A percentile compares a stretch with the other conserved stretches of the same genome.
These are phyloP conservation scores for Backusella parvicylindrica DNA, from an alignment of 192 early-diverging fungal genomes.

Conservation along the genomic window DNA sequence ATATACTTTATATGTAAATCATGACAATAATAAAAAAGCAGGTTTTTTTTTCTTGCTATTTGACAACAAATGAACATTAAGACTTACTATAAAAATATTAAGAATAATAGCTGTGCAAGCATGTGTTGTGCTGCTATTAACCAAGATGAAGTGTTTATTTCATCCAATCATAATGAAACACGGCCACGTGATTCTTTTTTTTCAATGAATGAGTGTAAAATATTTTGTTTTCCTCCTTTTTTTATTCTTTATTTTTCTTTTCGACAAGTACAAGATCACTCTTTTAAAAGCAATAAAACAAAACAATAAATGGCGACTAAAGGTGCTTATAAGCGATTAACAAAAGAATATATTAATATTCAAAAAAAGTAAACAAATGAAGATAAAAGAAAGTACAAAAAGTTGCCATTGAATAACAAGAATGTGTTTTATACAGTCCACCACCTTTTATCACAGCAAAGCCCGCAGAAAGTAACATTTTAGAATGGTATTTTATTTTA, in stretches of 20 bases:
- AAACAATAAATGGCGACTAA: slow-evolving; percentile 67
- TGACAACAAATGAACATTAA: background rate
- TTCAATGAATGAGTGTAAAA: background rate
- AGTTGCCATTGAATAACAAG: too few species aligned
- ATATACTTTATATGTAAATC: background rate
- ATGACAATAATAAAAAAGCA: background rate
- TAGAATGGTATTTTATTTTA: slow-evolving; percentile 76
- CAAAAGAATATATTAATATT: slow-evolving; percentile 75
- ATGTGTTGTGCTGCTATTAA: background rate
- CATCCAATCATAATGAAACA: background rate
- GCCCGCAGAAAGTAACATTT: slow-evolving; percentile 91
- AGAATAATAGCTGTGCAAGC: too few species aligned
- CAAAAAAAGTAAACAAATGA: slow-evolving; percentile 43
- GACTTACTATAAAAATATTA: too few species aligned
- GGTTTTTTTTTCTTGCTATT: background rate
- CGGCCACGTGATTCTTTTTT: background rate
- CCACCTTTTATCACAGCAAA: slow-evolving; percentile 88
- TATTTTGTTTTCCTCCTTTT: background rate
- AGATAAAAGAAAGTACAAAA: background rate
- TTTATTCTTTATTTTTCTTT: background rate
- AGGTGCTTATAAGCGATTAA: slow-evolving; percentile 70
- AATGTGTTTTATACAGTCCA: slow-evolving; percentile 52
- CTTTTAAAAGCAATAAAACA: background rate
- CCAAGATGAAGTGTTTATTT: background rate
- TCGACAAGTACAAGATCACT: background rate